These are phyloP conservation scores for Adansonia grandidieri DNA, from an alignment of 441 rosid genomes.

Conservation along the genomic window DNA sequence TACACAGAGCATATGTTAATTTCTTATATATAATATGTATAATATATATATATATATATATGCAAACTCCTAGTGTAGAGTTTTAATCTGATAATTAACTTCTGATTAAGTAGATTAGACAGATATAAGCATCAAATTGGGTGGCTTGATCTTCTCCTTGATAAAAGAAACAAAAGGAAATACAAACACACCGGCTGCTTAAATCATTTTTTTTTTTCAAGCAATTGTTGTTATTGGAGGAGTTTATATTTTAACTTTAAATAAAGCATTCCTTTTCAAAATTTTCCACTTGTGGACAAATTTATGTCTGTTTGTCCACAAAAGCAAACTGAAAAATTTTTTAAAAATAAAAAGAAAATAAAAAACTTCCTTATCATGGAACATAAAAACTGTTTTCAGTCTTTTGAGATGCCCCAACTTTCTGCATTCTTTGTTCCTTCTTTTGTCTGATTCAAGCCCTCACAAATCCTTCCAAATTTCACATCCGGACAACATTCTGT, in stretches of 20 bases:
- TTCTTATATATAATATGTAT: too few relatives aligned
- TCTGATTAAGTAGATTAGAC: neutral
- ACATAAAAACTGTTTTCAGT: conserved; percentile 19
- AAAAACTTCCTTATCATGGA: conserved; percentile 6
- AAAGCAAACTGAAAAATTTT: neutral
- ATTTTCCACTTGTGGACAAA: conserved; percentile 16
- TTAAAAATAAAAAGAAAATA: neutral
- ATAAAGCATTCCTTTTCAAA: conserved; percentile 3
- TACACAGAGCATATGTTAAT: too few relatives aligned
- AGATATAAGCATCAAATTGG: neutral
- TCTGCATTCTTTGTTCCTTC: conserved; percentile 27
- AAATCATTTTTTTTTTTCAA: neutral
- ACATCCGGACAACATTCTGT: conserved; percentile 30
- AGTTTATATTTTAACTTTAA: neutral
- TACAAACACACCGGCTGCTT: neutral
- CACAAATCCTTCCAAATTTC: conserved; percentile 32
- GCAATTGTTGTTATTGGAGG: neutral
- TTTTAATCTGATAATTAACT: neutral
- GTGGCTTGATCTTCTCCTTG: neutral
- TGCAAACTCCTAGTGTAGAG: neutral
- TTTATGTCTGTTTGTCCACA: conserved; percentile 1
- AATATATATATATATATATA: too few relatives aligned
- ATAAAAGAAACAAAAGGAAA: conserved; percentile 13
- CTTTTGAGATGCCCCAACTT: conserved; percentile 33
- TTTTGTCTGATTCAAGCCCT: conserved; percentile 35